phyloP scores from a whole-genome alignment of 2,329 filamentous ascomycete species.

The Penicillium sclerotigenum region DNA sequence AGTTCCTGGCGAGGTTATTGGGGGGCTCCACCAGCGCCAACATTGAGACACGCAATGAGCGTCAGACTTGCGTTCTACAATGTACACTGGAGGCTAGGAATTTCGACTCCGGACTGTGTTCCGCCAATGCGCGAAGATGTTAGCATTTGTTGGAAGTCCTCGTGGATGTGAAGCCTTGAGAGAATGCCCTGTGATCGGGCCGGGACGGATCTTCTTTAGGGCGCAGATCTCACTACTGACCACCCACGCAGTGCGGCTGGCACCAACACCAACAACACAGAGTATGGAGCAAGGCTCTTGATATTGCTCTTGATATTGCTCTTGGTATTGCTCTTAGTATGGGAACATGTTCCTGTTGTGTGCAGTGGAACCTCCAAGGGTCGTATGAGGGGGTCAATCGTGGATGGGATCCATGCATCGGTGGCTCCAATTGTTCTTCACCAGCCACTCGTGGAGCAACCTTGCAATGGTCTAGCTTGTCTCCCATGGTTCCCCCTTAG shows the following conservation, averaged over 20 bases:
- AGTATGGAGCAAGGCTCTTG: not conserved
- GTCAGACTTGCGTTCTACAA: not conserved
- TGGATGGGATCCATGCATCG: not conserved
- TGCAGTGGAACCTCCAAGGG: not conserved
- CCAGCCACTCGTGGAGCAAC: no score
- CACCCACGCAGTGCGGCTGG: not conserved
- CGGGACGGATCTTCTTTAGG: not conserved
- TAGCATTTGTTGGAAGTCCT: not conserved
- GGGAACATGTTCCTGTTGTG: no score
- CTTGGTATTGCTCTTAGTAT: not conserved
- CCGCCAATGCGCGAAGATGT: not conserved
- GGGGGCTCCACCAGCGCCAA: conserved; percentile 2
- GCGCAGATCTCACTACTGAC: not conserved
- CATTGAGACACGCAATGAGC: not conserved
- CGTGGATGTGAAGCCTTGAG: not conserved
- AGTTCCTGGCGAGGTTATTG: conserved; percentile 4
- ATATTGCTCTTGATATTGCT: not conserved
- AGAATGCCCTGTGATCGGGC: not conserved
- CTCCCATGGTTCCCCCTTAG: not conserved
- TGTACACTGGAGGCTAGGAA: not conserved
- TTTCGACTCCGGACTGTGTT: not conserved
- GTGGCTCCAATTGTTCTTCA: not conserved
- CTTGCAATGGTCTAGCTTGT: no score
- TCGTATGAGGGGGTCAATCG: not conserved
- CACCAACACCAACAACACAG: not conserved